Base-by-base conservation (phyloP, 176 grass and related monocot species). In the Eremochloa ophiuroides region DNA sequence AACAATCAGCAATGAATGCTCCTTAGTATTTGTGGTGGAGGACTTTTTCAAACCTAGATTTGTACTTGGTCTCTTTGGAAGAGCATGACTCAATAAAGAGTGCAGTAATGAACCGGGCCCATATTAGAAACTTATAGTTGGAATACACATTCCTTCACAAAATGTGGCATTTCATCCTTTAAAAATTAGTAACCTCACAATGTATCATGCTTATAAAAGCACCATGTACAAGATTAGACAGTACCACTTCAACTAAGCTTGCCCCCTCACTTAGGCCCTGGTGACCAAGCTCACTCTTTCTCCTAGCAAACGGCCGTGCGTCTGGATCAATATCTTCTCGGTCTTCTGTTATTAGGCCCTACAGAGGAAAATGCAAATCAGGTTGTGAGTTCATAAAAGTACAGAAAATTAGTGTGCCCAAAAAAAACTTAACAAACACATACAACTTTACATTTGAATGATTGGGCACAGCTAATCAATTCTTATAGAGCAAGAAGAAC, bases 311-410 rank as follows among this genome's bases (percentile, higher is more conserved):
- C 86, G 95, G 90, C 34, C 85, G 77, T 66, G 87, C 92, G 67
- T 88, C 86, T 73, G 92, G 86, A 69, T 98, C 92, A 11, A 98
- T 91, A 25, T 94, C 76, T 89, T 61, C 72, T 62, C 90, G 95
- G 23, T 81, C 83, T 90, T 98, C 92, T 83, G 95, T 98, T 89
- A 98, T 84, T 88, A 98, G 75, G 89, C 95, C 95, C 92, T 95
- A 75, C 42, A 85, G 20, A 64, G 77, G 29, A 62, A 71, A 67
- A 82, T 23, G 46, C 4, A 86, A 56, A 88, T 70, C 12, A 62
- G 10, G 37, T 63, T 20, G 48, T 35, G 30, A 75, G 29, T 80
- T 65, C 28, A 75, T 68, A 56, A 79, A 73, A 87, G 42, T 53
- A 61, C 8, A 35, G 38, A 69, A 4, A 84, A 84, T n/a, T 71